Conservation (phyloP, 148 eudicot genomes). For the Hydrangea macrophylla region DNA sequence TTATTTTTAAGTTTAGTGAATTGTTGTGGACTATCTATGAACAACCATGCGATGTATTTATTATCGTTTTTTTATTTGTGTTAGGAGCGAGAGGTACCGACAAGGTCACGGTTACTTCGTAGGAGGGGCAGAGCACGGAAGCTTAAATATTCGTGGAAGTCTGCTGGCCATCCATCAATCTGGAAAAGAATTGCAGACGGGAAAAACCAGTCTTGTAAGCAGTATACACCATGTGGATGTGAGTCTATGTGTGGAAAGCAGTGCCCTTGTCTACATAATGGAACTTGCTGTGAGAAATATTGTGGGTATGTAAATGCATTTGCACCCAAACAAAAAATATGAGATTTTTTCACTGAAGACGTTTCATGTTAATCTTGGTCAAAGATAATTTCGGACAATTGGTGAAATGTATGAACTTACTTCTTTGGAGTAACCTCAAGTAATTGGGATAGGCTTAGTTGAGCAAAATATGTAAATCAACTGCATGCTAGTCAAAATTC, state of each 20-base stretch:
- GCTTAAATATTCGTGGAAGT: constrained; percentile 76
- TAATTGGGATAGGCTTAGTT: background rate
- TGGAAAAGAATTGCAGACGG: constrained; percentile 77
- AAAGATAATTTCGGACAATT: background rate
- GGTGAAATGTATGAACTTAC: background rate
- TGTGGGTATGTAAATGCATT: constrained; percentile 98
- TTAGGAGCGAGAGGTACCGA: constrained; percentile 50
- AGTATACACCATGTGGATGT: constrained; percentile 81
- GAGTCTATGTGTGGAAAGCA: constrained; percentile 74
- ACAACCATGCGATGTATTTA: constrained; percentile 2
- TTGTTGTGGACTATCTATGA: constrained; percentile 3
- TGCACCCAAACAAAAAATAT: too few relatives aligned
- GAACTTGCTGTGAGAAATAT: constrained; percentile 91
- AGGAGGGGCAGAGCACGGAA: constrained; percentile 72
- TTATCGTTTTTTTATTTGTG: constrained; percentile 5
- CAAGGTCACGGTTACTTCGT: constrained; percentile 64
- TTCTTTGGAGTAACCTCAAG: background rate
- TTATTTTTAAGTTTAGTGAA: too few relatives aligned
- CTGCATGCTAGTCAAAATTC: background rate
- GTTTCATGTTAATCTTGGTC: background rate
- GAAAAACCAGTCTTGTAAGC: constrained; percentile 55
- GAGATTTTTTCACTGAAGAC: background rate
- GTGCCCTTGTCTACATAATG: constrained; percentile 72
- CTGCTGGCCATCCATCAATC: constrained; percentile 76
- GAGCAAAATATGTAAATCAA: constrained; percentile 4